A percentile compares a stretch with the other conserved stretches of the same genome.
phyloP scores from a whole-genome alignment of 495 filamentous ascomycete genomes.

The Xylaria scruposa region DNA sequence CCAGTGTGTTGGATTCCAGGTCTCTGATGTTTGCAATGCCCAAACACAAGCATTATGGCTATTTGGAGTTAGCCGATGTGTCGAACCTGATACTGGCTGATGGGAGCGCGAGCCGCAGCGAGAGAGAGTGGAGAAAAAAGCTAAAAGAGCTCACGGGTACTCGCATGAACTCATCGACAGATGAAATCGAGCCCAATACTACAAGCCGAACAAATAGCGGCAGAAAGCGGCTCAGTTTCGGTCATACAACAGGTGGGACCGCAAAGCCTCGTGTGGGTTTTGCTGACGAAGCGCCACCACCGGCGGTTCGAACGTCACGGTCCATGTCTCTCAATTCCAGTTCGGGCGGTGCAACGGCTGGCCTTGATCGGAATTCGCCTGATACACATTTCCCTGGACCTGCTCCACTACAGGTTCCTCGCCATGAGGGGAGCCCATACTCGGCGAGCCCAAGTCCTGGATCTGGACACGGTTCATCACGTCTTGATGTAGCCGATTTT shows the following conservation, averaged over 20 bases:
- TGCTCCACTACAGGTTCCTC: conserved; percentile 26
- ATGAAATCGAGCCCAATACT: conserved; percentile 50
- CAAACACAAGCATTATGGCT: conserved; percentile 84
- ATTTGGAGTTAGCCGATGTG: conserved; percentile 88
- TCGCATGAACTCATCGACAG: conserved; percentile 66
- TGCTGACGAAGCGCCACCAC: conserved; percentile 61
- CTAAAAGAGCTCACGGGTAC: conserved; percentile 89
- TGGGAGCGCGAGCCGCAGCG: conserved; percentile 80
- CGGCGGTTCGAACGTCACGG: conserved; percentile 61
- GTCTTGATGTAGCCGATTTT: conserved; percentile 46
- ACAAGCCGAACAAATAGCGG: conserved; percentile 68
- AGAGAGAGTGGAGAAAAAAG: conserved; percentile 87
- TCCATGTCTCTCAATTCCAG: conserved; percentile 53
- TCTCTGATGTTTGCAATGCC: conserved; percentile 99
- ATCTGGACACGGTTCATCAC: conserved; percentile 41
- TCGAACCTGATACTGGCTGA: conserved; percentile 75
- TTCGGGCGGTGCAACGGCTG: conserved; percentile 41
- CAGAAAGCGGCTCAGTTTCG: conserved; percentile 72
- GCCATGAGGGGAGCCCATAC: conserved; percentile 33
- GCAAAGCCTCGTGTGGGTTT: conserved; percentile 63
- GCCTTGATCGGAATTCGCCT: not conserved
- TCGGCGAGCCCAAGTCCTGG: conserved; percentile 28
- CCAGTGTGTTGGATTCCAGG: conserved; percentile 82
- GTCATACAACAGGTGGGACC: conserved; percentile 46
- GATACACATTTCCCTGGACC: conserved; percentile 23